A percentile compares a stretch with the other conserved stretches of the same genome.
Evolutionary conservation across 179 eudicot species (phyloP).

Genomic region (Silene noctiflora): DNA sequence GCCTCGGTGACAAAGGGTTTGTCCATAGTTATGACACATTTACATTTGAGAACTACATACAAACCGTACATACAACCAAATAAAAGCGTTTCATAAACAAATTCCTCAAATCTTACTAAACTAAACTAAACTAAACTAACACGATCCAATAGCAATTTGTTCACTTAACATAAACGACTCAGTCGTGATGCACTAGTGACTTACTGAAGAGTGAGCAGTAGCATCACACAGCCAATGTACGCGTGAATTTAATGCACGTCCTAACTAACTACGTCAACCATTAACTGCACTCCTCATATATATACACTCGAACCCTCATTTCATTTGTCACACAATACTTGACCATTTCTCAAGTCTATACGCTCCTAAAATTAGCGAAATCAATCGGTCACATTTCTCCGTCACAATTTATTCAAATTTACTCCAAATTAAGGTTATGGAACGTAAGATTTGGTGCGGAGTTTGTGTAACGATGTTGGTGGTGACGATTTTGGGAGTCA

Average conservation of each 20-base stretch:
- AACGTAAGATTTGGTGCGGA: slow-evolving; percentile 4
- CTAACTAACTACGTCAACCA: slow-evolving; percentile 38
- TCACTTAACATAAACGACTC: too few relatives aligned
- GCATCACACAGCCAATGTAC: slow-evolving; percentile 27
- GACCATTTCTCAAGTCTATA: neutral
- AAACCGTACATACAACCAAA: too few relatives aligned
- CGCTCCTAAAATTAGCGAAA: neutral
- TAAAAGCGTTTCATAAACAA: too few relatives aligned
- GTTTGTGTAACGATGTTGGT: slow-evolving; percentile 19
- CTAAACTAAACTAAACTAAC: too few relatives aligned
- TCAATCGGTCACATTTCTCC: neutral
- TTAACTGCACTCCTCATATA: slow-evolving; percentile 26
- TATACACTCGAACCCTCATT: slow-evolving; percentile 26
- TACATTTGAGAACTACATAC: too few relatives aligned
- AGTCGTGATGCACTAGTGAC: too few relatives aligned
- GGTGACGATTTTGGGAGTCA: slow-evolving; percentile 16
- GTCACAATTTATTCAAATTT: neutral
- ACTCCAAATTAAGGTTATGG: slow-evolving; percentile 12
- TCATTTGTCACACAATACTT: slow-evolving; percentile 28
- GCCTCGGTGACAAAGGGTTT: too few relatives aligned
- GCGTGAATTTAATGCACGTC: slow-evolving; percentile 53
- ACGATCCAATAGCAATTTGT: too few relatives aligned
- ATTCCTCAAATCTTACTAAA: too few relatives aligned
- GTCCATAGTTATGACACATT: too few relatives aligned
- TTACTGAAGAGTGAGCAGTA: neutral